Evolutionary conservation across 306 rosid genomes (phyloP).

Genomic region (Citrullus mucosospermus): DNA sequence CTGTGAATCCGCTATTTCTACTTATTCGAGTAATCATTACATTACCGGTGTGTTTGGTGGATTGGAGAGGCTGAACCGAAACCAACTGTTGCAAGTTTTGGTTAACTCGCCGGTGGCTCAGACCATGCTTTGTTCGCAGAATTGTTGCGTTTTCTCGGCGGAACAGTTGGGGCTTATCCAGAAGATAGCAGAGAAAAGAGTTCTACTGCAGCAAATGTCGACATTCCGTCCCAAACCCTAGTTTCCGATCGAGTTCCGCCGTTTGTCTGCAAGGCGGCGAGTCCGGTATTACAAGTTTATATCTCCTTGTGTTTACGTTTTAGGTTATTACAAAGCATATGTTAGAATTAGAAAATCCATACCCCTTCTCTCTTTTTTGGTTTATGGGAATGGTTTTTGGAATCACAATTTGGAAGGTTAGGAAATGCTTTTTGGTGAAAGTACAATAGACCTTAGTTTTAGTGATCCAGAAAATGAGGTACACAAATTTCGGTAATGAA

Average conservation of each 20-base stretch:
- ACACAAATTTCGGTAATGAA: neutral
- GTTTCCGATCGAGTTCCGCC: neutral
- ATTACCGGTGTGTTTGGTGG: constrained; percentile 15
- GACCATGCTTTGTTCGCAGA: constrained; percentile 44
- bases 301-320: neutral
- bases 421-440: neutral
- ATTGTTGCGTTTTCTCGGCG: constrained; percentile 45
- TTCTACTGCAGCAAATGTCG: constrained; percentile 5
- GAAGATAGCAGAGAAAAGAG: constrained; percentile 12
- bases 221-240: neutral
- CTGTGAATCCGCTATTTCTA: neutral
- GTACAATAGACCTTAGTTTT: neutral
- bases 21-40: neutral
- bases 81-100: constrained; percentile 54
- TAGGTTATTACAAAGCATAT: neutral
- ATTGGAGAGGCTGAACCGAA: constrained; percentile 41
- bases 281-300: neutral
- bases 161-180: constrained; percentile 45
- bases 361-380: neutral
- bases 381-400: neutral
- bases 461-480: neutral
- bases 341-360: neutral
- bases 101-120: constrained; percentile 74
- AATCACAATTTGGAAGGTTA: neutral
- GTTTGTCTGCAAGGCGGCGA: neutral